Conservation (phyloP, 129 eudicot genomes). For the Tagetes erecta region DNA sequence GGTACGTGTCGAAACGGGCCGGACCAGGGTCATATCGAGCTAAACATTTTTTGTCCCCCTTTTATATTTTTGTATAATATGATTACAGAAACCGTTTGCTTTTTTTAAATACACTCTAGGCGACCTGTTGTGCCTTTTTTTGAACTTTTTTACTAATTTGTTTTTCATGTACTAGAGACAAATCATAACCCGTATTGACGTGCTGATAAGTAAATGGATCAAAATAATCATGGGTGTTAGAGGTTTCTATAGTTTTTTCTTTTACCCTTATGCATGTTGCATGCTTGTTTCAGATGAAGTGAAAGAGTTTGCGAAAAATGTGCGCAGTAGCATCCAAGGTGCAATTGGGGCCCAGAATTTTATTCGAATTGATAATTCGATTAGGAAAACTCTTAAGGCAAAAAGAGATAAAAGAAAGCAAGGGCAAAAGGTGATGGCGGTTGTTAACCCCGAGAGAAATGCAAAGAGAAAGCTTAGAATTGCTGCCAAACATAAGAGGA, state of each 20-base stretch:
- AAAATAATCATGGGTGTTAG: not conserved
- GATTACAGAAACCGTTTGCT: not conserved
- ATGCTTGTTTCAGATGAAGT: conserved; percentile 52
- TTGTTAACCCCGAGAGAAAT: conserved; percentile 68
- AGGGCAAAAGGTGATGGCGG: conserved; percentile 78
- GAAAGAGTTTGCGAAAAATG: conserved; percentile 64
- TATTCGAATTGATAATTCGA: conserved; percentile 42
- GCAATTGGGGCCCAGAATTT: conserved; percentile 52
- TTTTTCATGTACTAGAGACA: not conserved
- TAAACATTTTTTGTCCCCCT: not conserved
- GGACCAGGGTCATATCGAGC: not conserved
- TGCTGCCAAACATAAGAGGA: conserved; percentile 64
- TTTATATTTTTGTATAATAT: not conserved
- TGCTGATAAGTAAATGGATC: not conserved
- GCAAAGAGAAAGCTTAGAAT: conserved; percentile 81
- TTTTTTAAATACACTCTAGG: too few species aligned
- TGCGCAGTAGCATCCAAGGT: conserved; percentile 44
- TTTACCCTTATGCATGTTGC: conserved; percentile 17
- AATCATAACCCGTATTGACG: not conserved
- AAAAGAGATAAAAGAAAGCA: conserved; percentile 80
- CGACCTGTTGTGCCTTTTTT: too few species aligned
- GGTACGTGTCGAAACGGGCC: not conserved
- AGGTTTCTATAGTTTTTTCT: not conserved
- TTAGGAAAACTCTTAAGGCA: conserved; percentile 58
- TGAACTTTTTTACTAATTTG: not conserved